Base-by-base conservation (phyloP, 2,329 filamentous ascomycete species). In the Talaromyces amestolkiae region DNA sequence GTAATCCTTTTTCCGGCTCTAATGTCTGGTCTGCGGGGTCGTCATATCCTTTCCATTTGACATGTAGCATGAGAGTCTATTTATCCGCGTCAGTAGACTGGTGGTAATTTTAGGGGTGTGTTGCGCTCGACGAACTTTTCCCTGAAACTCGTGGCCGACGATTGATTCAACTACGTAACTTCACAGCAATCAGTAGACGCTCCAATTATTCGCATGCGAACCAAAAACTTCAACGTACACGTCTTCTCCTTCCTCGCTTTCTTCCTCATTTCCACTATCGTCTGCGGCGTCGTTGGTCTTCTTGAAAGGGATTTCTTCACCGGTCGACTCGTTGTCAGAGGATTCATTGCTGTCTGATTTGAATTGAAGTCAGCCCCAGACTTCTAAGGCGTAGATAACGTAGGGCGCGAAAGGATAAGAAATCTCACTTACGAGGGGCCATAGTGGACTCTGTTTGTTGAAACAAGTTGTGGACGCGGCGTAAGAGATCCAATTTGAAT, bases 41-140 rank as follows among this genome's bases (percentile, higher is more conserved):
- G 1, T 79, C 74, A 61, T 81, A 83, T 5, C 79, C 80, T 67
- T 79, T 78, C 81, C 81, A 83, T 69, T 83, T 83, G 35, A 83
- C 79, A 8, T 75, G 68, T 22, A 81, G 75, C 41, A 76, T 65
- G 27, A 82, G 71, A 19, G 70, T 75, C 79, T 81, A 49, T 19
- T 68, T 35, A 27, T 17, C 45, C 17, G 33, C 45, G 41, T 69
- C 68, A 53, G 33, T 56, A 39, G 33, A 54, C 33, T 43, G 39
- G 13, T 51, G 56, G 33, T 33, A 43, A n/a, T 33, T 27, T n/a
- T 33, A n/a, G 19, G 1, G 19, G 10, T 37, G 35, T 22, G n/a
- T 37, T 53, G 43, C 6, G 37, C 27, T 67, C 33, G 31, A 66
- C 73, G 61, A 68, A 80, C 79, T 66, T 78, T 70, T 54, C 74